Evolutionary conservation across 306 rosid species (phyloP), one percentile per base, ranked within the genome.

Genomic region (Pterocarpus macrocarpus): DNA sequence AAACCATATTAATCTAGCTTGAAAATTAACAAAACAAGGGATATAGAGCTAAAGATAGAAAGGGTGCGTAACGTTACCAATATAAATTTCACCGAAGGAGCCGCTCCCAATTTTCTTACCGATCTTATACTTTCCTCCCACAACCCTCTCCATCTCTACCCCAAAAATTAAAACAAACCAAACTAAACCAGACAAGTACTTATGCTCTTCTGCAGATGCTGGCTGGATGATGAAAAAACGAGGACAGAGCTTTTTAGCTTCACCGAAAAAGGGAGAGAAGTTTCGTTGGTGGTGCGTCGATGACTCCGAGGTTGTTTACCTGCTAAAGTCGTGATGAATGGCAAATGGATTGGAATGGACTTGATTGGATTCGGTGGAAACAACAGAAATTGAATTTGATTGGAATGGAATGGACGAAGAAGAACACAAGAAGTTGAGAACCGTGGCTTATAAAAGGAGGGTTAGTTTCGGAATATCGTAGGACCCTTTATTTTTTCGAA

Each of bases 91-190:
- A 41, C 97, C 94, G 4, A 92, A 92, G 0, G 97, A 92, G 13
- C 94, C 94, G 80, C 94, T 87, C 1, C 97, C 97, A 30, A 92
- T 90, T 84, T 90, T 92, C 69, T 91, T 89, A 81, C 97, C 94
- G 58, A 90, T 17, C 85, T 90, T 92, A 81, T 61, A 92, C 85
- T 87, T 88, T 3, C 87, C 92, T 2, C 87, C 97, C 15, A 90
- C 41, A 53, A 92, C 64, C 81, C 92, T 85, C 85, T 92, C 92
- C 97, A 92, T 92, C 52, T 17, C 70, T 34, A 22, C 9, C 73
- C 61, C 22, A 13, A 14, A 30, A n/a, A 55, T 1, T 2, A 52
- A 14, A 4, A n/a, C n/a, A n/a, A 16, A 2, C 4, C 0, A 50
- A 14, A 50, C 57, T 5, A 50, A 50, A 50, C 57, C 57, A 5